Base-by-base conservation (phyloP, 352 stramenopile species). In the Pythium aristosporum region DNA sequence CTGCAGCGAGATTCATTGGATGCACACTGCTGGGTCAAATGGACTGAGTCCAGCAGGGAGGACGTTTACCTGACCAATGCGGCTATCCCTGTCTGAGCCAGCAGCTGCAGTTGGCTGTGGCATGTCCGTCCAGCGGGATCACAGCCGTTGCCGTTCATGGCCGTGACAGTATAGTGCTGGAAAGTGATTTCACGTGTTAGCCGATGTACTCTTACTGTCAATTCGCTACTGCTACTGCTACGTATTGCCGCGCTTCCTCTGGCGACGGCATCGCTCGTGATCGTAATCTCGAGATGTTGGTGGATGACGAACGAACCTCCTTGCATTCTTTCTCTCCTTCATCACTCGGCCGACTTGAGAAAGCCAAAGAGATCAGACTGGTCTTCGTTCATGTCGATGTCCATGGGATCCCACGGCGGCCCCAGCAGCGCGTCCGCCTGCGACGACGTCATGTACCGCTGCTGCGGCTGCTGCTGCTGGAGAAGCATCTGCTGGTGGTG, bases 331-430 rank as follows among this genome's bases (percentile, higher is more conserved):
- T 49, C 16, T 30, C 18, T 5, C 21, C 44, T 1, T 50, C 39
- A n/a, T 44, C 64, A 71, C 39, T 71, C 64, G n/a, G 25, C 66
- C 4, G 52, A 61, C 52, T 71, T 71, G n/a, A 71, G 47, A 18
- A 71, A 71, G 47, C 65, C 58, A 53, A 71, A 71, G 52, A 71
- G 65, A 56, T 71, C 65, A 13, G 55, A 60, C 46, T 61, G 53
- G 51, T 71, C 65, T 13, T 71, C 65, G 23, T 42, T 57, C 58
- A 71, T 67, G 21, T 71, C 65, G 15, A 71, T 63, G 32, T 71
- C 59, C 57, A 71, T 64, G 25, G 36, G n/a, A 11, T 71, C 54
- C 65, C 65, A 71, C 25, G 58, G 52, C 28, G 58, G 28, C 15
- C 34, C 43, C 11, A 61, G 60, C 32, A 67, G 41, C 5, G 59